Percentiles rank a stretch among this genome's conserved stretches.
Conservation (phyloP, 1,284 basidiomycete species). For the Ganoderma meredithae region DNA sequence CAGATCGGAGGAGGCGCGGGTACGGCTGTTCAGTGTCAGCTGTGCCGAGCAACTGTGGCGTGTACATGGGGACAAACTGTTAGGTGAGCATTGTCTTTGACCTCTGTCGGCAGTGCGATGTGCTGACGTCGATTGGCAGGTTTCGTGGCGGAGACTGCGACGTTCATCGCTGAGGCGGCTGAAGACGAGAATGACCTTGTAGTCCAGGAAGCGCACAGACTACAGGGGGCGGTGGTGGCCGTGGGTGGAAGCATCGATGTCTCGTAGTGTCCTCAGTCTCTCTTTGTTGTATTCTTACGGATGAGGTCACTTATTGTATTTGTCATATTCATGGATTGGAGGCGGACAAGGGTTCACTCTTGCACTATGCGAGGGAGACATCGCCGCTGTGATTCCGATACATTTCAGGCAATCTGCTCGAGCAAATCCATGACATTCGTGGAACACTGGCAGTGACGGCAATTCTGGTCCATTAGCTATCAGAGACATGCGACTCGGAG, state of each 20-base stretch:
- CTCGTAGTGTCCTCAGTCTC: conserved; percentile 1
- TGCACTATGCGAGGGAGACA: too few species aligned
- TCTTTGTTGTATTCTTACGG: too few species aligned
- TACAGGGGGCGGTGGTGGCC: conserved; percentile 74
- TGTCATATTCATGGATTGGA: too few species aligned
- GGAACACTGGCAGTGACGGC: too few species aligned
- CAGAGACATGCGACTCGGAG: too few species aligned
- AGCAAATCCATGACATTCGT: too few species aligned
- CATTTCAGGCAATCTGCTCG: too few species aligned
- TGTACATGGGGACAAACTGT: conserved; percentile 73
- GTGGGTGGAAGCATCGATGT: conserved; percentile 68
- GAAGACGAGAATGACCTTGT: conserved; percentile 86
- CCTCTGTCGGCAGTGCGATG: not conserved
- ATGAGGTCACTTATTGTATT: too few species aligned
- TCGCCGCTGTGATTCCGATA: too few species aligned
- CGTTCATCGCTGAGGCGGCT: conserved; percentile 84
- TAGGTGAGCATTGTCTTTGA: conserved; percentile 56
- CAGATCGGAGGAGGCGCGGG: conserved; percentile 75
- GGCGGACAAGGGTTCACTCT: too few species aligned
- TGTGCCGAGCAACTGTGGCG: conserved; percentile 83
- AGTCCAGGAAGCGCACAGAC: conserved; percentile 66
- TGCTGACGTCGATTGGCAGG: conserved; percentile 47
- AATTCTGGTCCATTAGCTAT: too few species aligned
- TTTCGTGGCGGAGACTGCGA: conserved; percentile 78
- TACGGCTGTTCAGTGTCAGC: conserved; percentile 75